Evolutionary conservation across 2,329 filamentous ascomycete species (phyloP), one percentile per base, ranked within the genome.

Genomic region (Colletotrichum brevisporum): DNA sequence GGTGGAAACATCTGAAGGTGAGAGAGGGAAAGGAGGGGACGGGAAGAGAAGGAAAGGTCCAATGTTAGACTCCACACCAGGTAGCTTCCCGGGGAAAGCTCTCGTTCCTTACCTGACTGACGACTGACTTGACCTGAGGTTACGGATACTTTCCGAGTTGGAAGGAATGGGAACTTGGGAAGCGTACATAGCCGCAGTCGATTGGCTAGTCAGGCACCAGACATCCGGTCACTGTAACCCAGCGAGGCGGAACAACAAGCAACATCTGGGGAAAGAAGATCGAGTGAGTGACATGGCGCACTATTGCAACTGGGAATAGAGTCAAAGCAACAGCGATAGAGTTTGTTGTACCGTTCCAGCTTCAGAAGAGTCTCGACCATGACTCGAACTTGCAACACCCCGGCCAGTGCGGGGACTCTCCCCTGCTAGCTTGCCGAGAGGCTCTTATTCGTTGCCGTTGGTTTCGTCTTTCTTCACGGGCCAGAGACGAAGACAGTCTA

Each of bases 301-400:
- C 50, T 62, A 53, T 16, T 18, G 45, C 31, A 5, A 13, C 5
- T 10, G n/a, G 8, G 15, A 45, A 13, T 21, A 45, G 48, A 2
- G 5, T 41, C 27, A 39, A 27, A 36, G 45, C 21, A 45, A 18
- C 2, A 36, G 6, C 4, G 43, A 52, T 66, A 69, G 43, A 66
- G 62, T 69, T 67, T 36, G 24, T 9, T 26, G 51, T 50, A 41
- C 24, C 18, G 54, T 55, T 24, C 13, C 57, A 18, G 47, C 41
- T 12, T 53, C 66, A 15, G 54, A 54, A 16, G 47, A 39, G 54
- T 59, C 48, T 59, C 24, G 65, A n/a, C 55, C 51, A 62, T 61
- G 62, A 69, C 62, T 69, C 67, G 67, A 69, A 36, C 54, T 36
- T 56, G 41, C 13, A 51, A 56, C 50, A 43, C 13, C 41, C 41